Base-by-base conservation (phyloP, 139 green algal species). In the Yamagishiella unicocca region DNA sequence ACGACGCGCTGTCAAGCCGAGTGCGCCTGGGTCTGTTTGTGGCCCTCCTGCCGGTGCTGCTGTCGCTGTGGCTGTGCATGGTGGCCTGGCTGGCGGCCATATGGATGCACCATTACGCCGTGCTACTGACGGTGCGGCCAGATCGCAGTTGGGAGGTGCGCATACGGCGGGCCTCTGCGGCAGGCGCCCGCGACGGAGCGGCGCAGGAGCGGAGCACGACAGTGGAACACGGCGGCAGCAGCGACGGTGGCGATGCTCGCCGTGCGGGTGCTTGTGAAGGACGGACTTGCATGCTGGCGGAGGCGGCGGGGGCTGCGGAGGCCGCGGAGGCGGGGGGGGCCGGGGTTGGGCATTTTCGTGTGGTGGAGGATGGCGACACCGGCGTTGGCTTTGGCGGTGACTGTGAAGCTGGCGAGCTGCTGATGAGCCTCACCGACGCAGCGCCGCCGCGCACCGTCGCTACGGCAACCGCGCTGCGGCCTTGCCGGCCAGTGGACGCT, bases 51-150 rank as follows among this genome's bases (percentile, higher is more conserved):
- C 88, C 88, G 22, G 27, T 91, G 61, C 78, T 91, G 33, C 64
- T 91, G 31, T 55, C 86, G 40, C 82, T 91, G 40, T 91, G 88
- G 88, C 25, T 62, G 29, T 43, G 35, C 54, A 84, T 87, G 82
- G 72, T 91, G 27, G 42, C 53, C 3, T 87, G 75, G 82, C 82
- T 91, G 64, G 74, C n/a, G 12, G 50, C 40, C 0, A 46, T 64
- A 17, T 54, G 35, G 35, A 54, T 75, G 37, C 74, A 86, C 53
- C 88, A 91, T 66, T 87, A 89, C 62, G 54, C 83, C 37, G 67
- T 89, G 61, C 74, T 91, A 40, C 31, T 89, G 25, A 46, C 27
- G 17, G 64, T 87, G 2, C 81, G 81, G 7, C 81, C 81, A 0
- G 81, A 87, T 40, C 43, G 64, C 43, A 45, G 31, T 45, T 87